Conservation (phyloP, 768 basidiomycete genomes). For the Amanita pallidorosea region DNA sequence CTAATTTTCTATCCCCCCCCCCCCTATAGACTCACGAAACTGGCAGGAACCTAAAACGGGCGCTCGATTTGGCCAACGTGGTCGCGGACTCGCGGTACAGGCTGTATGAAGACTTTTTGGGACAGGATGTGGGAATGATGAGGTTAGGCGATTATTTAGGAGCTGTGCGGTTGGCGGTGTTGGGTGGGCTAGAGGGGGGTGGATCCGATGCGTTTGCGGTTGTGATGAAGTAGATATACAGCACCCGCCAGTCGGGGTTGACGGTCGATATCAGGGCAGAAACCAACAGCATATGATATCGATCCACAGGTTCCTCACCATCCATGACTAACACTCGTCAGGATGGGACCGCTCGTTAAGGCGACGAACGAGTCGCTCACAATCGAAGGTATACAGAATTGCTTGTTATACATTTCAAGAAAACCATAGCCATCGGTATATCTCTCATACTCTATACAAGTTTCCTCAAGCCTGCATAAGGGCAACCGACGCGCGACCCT, state of each 20-base stretch:
- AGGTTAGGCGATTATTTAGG: conserved; percentile 65
- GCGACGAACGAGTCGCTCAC: too few species aligned
- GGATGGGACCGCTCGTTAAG: too few species aligned
- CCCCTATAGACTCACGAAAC: neutral
- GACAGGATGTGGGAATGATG: conserved; percentile 22
- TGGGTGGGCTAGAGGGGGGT: conserved; percentile 63
- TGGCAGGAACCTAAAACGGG: conserved; percentile 62
- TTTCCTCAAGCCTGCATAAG: too few species aligned
- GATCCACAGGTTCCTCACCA: too few species aligned
- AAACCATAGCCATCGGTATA: too few species aligned
- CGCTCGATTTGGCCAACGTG: conserved; percentile 68
- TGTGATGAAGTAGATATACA: neutral
- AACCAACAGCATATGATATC: conserved; percentile 16
- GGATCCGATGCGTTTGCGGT: conserved; percentile 69
- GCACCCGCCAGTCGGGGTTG: too few species aligned
- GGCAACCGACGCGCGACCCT: too few species aligned
- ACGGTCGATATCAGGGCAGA: conserved; percentile 46
- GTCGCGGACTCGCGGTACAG: conserved; percentile 84
- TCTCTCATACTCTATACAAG: too few species aligned
- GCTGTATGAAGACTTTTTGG: conserved; percentile 78
- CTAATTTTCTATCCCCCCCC: neutral
- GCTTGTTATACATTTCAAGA: too few species aligned
- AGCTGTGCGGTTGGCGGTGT: conserved; percentile 57
- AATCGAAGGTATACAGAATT: too few species aligned
- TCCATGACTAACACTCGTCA: too few species aligned